Evolutionary conservation across 352 stramenopile species (phyloP).

Genomic region (Phytophthora vignae): DNA sequence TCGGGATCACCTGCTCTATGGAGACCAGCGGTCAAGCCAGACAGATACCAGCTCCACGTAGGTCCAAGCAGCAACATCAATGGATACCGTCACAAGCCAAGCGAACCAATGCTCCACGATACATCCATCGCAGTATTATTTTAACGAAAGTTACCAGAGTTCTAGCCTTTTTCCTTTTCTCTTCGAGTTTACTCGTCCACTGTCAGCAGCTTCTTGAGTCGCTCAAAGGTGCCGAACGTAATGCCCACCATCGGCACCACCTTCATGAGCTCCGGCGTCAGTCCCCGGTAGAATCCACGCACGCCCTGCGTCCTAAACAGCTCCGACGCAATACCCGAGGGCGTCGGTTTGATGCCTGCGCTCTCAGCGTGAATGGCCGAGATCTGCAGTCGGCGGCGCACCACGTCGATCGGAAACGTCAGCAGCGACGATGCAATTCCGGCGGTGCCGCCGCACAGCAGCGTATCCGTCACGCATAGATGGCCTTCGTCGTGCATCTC

Average conservation of each 20-base stretch:
- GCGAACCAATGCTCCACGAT: neutral
- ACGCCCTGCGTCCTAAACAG: slow-evolving; percentile 77
- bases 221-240: slow-evolving; percentile 97
- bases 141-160: slow-evolving; percentile 40
- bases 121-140: slow-evolving; percentile 34
- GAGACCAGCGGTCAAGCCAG: no score
- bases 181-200: slow-evolving; percentile 63
- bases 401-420: slow-evolving; percentile 96
- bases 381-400: slow-evolving; percentile 95
- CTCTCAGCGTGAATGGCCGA: slow-evolving; percentile 82
- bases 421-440: slow-evolving; percentile 93
- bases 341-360: slow-evolving; percentile 76
- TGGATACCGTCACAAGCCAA: no score
- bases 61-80: no score
- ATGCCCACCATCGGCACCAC: slow-evolving; percentile 97
- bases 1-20: slow-evolving; percentile 1
- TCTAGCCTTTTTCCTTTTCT: slow-evolving; percentile 35
- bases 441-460: slow-evolving; percentile 91
- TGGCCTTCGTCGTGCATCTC: slow-evolving; percentile 35
- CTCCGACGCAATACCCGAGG: slow-evolving; percentile 76
- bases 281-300: slow-evolving; percentile 86
- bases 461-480: slow-evolving; percentile 83
- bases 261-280: slow-evolving; percentile 97
- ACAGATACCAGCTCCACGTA: no score
- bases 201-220: slow-evolving; percentile 91